Conservation (phyloP, 257 asterid species). For the Fraxinus americana region DNA sequence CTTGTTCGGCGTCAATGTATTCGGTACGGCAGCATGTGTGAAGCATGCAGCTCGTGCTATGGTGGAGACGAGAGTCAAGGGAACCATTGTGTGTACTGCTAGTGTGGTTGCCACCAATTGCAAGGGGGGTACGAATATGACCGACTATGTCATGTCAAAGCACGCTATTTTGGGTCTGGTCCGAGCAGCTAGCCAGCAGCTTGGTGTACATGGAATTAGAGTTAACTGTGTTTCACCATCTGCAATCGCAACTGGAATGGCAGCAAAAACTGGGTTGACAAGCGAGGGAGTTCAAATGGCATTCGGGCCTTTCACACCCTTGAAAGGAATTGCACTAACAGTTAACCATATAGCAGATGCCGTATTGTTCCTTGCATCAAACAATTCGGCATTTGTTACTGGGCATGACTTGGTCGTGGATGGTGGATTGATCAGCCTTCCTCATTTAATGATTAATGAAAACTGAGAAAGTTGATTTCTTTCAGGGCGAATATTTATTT, state of each 20-base stretch:
- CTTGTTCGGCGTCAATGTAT: slow-evolving; percentile 2
- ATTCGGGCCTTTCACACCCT: slow-evolving; percentile 6
- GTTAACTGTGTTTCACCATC: slow-evolving; percentile 36
- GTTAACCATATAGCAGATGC: slow-evolving; percentile 32
- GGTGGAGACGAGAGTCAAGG: slow-evolving; percentile 23
- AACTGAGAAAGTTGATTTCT: background rate
- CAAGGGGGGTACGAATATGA: background rate
- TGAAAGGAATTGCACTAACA: slow-evolving; percentile 8
- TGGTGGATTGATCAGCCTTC: slow-evolving; percentile 31
- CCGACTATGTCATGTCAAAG: slow-evolving; percentile 26
- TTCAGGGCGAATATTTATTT: no score
- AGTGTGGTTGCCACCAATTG: slow-evolving; percentile 19
- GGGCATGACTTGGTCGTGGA: slow-evolving; percentile 34
- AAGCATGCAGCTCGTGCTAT: slow-evolving; percentile 29
- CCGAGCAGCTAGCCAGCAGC: slow-evolving; percentile 25
- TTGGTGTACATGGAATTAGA: slow-evolving; percentile 30
- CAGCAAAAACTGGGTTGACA: background rate
- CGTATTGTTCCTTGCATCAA: slow-evolving; percentile 25
- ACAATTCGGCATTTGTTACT: slow-evolving; percentile 27
- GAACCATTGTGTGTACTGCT: slow-evolving; percentile 27
- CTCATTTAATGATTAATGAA: background rate
- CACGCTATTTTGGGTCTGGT: slow-evolving; percentile 38
- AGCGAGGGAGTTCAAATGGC: slow-evolving; percentile 7
- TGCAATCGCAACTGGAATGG: slow-evolving; percentile 20
- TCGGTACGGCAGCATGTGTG: slow-evolving; percentile 23